A percentile compares a stretch with the other conserved stretches of the same genome.
phyloP scores from a whole-genome alignment of 2,329 filamentous ascomycete species.

The Helotiales sp. region DNA sequence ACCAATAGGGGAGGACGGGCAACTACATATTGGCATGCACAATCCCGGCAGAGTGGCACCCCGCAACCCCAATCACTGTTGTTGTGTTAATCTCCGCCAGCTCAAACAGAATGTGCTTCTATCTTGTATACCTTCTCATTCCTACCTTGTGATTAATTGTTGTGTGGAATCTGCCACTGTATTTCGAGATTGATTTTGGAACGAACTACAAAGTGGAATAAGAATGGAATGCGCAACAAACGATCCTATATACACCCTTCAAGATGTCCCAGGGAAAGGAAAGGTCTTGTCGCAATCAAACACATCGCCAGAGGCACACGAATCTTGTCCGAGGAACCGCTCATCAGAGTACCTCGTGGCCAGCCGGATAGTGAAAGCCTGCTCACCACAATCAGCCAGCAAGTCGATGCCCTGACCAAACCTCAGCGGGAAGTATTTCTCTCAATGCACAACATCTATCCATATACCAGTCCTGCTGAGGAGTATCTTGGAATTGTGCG shows the following conservation, averaged over 20 bases:
- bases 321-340: neutral
- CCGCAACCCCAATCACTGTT: too few species aligned
- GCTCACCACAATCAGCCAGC: neutral
- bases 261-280: neutral
- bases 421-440: neutral
- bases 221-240: constrained; percentile 5
- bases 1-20: too few species aligned
- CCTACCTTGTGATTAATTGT: too few species aligned
- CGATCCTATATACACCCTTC: constrained; percentile 18
- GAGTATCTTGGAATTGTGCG: constrained; percentile 31
- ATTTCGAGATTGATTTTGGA: too few species aligned
- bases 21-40: too few species aligned
- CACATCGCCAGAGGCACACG: constrained; percentile 5
- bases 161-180: too few species aligned
- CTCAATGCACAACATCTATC: neutral
- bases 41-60: too few species aligned
- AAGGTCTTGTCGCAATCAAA: neutral
- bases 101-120: too few species aligned
- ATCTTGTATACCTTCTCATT: too few species aligned
- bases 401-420: neutral
- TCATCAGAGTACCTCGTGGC: constrained; percentile 1
- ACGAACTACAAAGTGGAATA: too few species aligned
- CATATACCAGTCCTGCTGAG: neutral
- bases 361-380: neutral
- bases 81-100: too few species aligned